Evolutionary conservation across 2,329 filamentous ascomycete species (phyloP).

Genomic region (Pezicula neosporulosa): DNA sequence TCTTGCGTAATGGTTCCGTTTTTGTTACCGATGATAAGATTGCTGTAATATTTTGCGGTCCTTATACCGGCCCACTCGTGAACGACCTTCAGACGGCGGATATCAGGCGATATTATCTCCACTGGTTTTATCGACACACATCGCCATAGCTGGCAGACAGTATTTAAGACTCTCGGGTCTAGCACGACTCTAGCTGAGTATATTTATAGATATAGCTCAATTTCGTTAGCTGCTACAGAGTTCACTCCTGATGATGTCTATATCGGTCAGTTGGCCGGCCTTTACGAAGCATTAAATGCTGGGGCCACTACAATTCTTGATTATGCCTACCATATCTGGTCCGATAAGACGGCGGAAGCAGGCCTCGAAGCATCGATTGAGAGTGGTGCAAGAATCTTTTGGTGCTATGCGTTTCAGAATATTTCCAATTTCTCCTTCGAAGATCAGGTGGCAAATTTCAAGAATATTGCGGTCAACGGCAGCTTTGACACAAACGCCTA

Average conservation of each 20-base stretch:
- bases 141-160: slow-evolving; percentile 25
- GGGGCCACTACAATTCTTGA: slow-evolving; percentile 37
- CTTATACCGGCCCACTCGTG: too few species aligned
- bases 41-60: too few species aligned
- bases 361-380: slow-evolving; percentile 44
- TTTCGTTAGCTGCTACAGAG: background rate
- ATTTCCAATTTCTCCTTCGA: background rate
- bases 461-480: slow-evolving; percentile 28
- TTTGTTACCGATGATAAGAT: too few species aligned
- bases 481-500: slow-evolving; percentile 19
- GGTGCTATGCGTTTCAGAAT: too few species aligned
- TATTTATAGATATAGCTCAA: slow-evolving; percentile 31
- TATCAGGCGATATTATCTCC: too few species aligned
- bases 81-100: too few species aligned
- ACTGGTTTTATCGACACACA: slow-evolving; percentile 34
- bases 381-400: slow-evolving; percentile 38
- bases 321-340: slow-evolving; percentile 29
- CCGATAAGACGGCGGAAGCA: slow-evolving; percentile 32
- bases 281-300: slow-evolving; percentile 34
- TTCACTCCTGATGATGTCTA: slow-evolving; percentile 36
- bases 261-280: slow-evolving; percentile 36
- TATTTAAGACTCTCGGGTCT: slow-evolving; percentile 32
- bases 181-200: slow-evolving; percentile 38
- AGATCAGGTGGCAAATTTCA: slow-evolving; percentile 37
- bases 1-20: too few species aligned